Conservation (phyloP, 1,284 basidiomycete species). For the Rhizoctonia solani region DNA sequence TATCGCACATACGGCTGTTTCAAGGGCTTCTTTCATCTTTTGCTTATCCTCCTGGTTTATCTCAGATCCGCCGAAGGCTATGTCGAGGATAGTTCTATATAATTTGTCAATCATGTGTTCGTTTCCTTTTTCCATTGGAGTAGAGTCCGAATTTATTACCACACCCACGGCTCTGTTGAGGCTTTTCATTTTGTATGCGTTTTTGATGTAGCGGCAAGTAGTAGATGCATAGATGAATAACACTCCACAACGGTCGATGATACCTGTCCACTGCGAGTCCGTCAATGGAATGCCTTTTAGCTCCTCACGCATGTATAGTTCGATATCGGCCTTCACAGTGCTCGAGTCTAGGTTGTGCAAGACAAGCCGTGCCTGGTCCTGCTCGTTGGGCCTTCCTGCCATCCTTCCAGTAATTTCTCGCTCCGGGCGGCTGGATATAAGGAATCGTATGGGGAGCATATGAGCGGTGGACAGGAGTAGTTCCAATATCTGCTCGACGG, state of each 20-base stretch:
- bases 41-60: not conserved
- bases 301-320: slow-evolving; percentile 5
- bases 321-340: slow-evolving; percentile 33
- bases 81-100: not conserved
- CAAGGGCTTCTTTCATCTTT: not conserved
- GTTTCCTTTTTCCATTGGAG: not conserved
- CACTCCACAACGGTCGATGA: not conserved
- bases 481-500: slow-evolving; percentile 1
- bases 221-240: slow-evolving; percentile 29
- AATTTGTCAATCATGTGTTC: not conserved
- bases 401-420: not conserved
- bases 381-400: not conserved
- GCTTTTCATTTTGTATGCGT: not conserved
- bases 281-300: not conserved
- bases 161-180: not conserved
- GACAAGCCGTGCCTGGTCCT: too few relatives aligned
- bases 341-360: slow-evolving; percentile 33
- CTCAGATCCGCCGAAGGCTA: not conserved
- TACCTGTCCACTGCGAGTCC: not conserved
- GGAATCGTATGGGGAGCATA: slow-evolving; percentile 15
- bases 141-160: not conserved
- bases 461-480: not conserved
- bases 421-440: slow-evolving; percentile 35
- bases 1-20: slow-evolving; percentile 11
- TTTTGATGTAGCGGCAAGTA: not conserved